Percentiles rank a stretch among this genome's conserved stretches.
phyloP scores from a whole-genome alignment of 148 eudicot genomes.

The Fagopyrum homotropicum region DNA sequence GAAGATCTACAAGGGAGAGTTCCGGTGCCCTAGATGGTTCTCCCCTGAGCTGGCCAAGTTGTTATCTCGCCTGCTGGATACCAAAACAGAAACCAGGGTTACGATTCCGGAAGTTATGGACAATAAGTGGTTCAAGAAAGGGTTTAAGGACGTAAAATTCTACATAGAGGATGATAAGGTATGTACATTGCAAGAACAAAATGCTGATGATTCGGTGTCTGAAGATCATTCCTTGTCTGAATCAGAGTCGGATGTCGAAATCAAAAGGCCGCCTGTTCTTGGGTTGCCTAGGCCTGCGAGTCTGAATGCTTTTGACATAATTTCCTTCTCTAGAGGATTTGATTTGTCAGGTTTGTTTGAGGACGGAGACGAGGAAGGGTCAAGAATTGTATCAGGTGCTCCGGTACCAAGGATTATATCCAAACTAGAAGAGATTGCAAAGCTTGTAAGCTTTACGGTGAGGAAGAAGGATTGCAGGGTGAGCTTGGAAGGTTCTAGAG shows the following conservation, averaged over 20 bases:
- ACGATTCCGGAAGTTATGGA: slow-evolving; percentile 47
- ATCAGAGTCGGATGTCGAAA: slow-evolving; percentile 34
- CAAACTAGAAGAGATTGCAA: slow-evolving; percentile 77
- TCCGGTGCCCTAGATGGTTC: slow-evolving; percentile 63
- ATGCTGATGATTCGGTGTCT: slow-evolving; percentile 32
- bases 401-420: slow-evolving; percentile 60
- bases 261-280: slow-evolving; percentile 27
- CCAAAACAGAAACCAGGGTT: slow-evolving; percentile 42
- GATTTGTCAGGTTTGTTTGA: slow-evolving; percentile 73
- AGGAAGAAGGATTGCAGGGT: slow-evolving; percentile 74
- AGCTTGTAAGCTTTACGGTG: slow-evolving; percentile 56
- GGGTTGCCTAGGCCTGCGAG: slow-evolving; percentile 70
- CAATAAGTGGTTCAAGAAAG: slow-evolving; percentile 43
- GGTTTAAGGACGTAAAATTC: slow-evolving; percentile 30
- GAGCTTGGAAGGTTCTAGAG: slow-evolving; percentile 64
- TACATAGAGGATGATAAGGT: slow-evolving; percentile 66
- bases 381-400: slow-evolving; percentile 52
- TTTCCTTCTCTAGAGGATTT: slow-evolving; percentile 64
- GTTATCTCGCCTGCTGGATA: slow-evolving; percentile 47
- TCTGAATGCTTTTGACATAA: slow-evolving; percentile 74
- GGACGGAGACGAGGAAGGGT: slow-evolving; percentile 49
- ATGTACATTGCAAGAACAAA: slow-evolving; percentile 26
- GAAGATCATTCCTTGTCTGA: slow-evolving; percentile 34
- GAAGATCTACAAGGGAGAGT: slow-evolving; percentile 54
- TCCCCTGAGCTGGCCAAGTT: slow-evolving; percentile 45